Percentiles rank a stretch among this genome's conserved stretches.
Evolutionary conservation across 2,329 filamentous ascomycete species (phyloP).

Genomic region (Arthrobotrys pseudoclavata): DNA sequence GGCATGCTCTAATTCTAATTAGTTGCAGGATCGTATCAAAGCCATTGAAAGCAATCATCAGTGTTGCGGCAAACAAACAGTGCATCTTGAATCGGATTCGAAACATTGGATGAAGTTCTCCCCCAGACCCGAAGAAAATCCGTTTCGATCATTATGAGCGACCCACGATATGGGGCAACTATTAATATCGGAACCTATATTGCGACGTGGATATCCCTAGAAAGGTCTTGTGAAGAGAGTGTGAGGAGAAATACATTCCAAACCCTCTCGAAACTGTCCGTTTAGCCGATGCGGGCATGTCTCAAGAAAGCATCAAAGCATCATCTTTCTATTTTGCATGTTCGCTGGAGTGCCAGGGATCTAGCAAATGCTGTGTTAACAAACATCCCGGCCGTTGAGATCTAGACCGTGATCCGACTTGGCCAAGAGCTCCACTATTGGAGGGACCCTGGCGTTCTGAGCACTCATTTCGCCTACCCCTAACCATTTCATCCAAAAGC

Average conservation of each 20-base stretch:
- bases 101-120: slow-evolving; percentile 10
- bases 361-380: slow-evolving; percentile 27
- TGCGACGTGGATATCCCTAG: slow-evolving; percentile 48
- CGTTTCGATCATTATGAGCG: slow-evolving; percentile 5
- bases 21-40: slow-evolving; percentile 16
- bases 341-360: slow-evolving; percentile 28
- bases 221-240: slow-evolving; percentile 11
- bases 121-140: slow-evolving; percentile 6
- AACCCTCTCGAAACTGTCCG: slow-evolving; percentile 52
- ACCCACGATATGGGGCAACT: slow-evolving; percentile 51
- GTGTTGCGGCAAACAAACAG: slow-evolving; percentile 9
- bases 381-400: slow-evolving; percentile 57
- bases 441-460: slow-evolving; percentile 49
- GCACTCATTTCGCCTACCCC: slow-evolving; percentile 60
- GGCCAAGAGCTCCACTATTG: slow-evolving; percentile 54
- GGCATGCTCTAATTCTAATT: slow-evolving; percentile 9
- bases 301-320: slow-evolving; percentile 50
- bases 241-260: slow-evolving; percentile 26
- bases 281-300: slow-evolving; percentile 60
- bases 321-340: slow-evolving; percentile 26
- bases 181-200: slow-evolving; percentile 51
- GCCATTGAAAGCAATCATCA: slow-evolving; percentile 17
- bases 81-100: slow-evolving; percentile 11
- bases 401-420: slow-evolving; percentile 54
- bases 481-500: slow-evolving; percentile 53